Base-by-base conservation (phyloP, 805 yeast genomes). In the Candida dendrica region DNA sequence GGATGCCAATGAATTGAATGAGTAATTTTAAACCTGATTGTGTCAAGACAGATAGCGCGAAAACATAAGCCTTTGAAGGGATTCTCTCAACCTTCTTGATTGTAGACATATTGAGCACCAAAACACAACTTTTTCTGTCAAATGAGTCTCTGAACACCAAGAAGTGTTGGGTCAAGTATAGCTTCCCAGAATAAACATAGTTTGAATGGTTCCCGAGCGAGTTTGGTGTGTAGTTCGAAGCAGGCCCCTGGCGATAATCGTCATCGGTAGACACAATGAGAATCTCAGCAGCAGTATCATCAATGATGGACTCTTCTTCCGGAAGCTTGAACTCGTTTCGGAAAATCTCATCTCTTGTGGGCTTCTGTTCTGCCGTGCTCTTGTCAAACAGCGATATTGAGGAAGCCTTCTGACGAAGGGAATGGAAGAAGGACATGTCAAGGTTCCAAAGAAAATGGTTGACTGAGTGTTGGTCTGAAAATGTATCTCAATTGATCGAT, bases 11-110 rank as follows among this genome's bases (percentile, higher is more conserved):
- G 53, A 90, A 79, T 51, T 85, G 87, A 18, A 90, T 64, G 3
- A 81, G 69, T 2, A 89, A 54, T 40, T 71, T 71, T 43, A 83
- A 58, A 14, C 81, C 84, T 26, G 83, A 79, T 43, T 80, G 79
- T 2, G 95, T 77, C 6, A 75, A 70, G 13, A 91, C 63, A n/a
- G 79, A 66, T 16, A 93, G 69, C 2, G 95, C 89, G 63, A 89
- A 85, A 16, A 85, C 81, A 56, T 81, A 84, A 1, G 85, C 71
- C 42, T 79, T 72, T 1, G 87, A 72, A 10, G 95, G 95, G 17
- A 88, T 72, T 41, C 97, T 71, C 58, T 91, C 96, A 15, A 93
- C 95, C 47, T 88, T 81, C 54, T 84, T 80, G 32, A 93, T 65
- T 1, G 95, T 77, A 2, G 90, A 77, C 34, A 93, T 63, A 47